Base-by-base conservation (phyloP, 345 rosid species). In the Conringia planisiliqua region DNA sequence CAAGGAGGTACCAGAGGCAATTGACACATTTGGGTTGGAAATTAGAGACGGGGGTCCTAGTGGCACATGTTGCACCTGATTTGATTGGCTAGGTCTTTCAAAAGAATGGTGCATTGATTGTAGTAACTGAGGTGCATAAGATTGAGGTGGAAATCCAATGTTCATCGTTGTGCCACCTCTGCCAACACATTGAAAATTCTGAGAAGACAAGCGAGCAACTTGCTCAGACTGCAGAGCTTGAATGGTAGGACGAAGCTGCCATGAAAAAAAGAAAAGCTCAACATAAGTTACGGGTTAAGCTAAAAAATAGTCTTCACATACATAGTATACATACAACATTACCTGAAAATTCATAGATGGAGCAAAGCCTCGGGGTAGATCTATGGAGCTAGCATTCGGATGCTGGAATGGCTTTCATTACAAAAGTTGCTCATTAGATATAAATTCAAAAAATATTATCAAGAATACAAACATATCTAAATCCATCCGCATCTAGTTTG, bases 311-410 rank as follows among this genome's bases (percentile, higher is more conserved):
- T 62, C 55, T 33, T 64, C 67, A 68, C 29, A 79, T 62, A 68
- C 70, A 71, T 26, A 70, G 8, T 47, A n/a, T 33, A 58, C 71
- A 73, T 74, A 73, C 62, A 57, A 80, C 57, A 76, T 79, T 89
- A 94, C 98, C 79, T 87, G 96, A 78, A 78, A 80, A 50, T 88
- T 79, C 80, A 89, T 75, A n/a, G 92, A 81, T 2, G 88, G 92
- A 73, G 81, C 77, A 77, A 85, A 86, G 82, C 83, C 85, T 62
- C 82, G 87, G 71, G 88, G 78, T 74, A 81, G 82, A 83, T 90
- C 96, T 75, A 83, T 78, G 42, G 90, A 82, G 75, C 83, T 82
- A 40, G 69, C 82, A 16, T 76, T 66, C 56, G 88, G 92, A 74
- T 86, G 90, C 56, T 75, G 90, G 70, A 66, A 84, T 64, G 91